phyloP scores from a whole-genome alignment of 768 basidiomycete genomes.

The Mrakia frigida region DNA sequence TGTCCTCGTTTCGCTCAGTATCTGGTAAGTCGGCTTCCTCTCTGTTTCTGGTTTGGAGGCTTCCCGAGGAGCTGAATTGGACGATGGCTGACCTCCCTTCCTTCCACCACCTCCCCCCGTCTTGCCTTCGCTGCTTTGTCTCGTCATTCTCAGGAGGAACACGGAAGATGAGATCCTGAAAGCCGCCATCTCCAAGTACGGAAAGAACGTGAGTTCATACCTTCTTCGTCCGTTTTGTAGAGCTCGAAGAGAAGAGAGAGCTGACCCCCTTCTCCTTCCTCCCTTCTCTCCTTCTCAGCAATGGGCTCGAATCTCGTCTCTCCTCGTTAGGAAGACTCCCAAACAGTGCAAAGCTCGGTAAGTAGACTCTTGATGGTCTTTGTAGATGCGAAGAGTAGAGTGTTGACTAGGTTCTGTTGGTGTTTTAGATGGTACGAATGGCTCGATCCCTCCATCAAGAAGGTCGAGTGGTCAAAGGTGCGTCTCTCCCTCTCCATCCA shows the following conservation, averaged over 20 bases:
- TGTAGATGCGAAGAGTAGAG: not conserved
- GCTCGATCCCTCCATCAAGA: constrained; percentile 98
- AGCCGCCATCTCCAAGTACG: constrained; percentile 70
- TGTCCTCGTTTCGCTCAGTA: not conserved
- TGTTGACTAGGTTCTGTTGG: not conserved
- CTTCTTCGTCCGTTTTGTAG: not conserved
- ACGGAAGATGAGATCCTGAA: constrained; percentile 86
- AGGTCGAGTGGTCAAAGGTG: constrained; percentile 99
- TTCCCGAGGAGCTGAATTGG: not conserved
- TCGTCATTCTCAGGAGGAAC: constrained; percentile 25
- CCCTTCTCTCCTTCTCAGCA: constrained; percentile 35
- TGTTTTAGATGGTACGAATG: constrained; percentile 80
- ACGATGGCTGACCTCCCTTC: not conserved
- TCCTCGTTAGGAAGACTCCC: constrained; percentile 95
- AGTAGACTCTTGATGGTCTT: not conserved
- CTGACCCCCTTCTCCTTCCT: constrained; percentile 14
- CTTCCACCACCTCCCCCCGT: not conserved
- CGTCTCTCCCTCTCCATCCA: constrained; percentile 36
- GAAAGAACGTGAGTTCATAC: constrained; percentile 44
- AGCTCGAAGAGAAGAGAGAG: too few species aligned
- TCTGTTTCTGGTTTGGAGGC: too few species aligned
- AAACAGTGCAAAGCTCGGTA: constrained; percentile 82
- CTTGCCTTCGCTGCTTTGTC: not conserved
- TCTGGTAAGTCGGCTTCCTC: constrained; percentile 14
- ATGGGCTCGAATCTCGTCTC: constrained; percentile 93